Percentiles rank a stretch among this genome's conserved stretches.
Evolutionary conservation across 1,284 basidiomycete species (phyloP).

Genomic region (Trichosporon asahii): DNA sequence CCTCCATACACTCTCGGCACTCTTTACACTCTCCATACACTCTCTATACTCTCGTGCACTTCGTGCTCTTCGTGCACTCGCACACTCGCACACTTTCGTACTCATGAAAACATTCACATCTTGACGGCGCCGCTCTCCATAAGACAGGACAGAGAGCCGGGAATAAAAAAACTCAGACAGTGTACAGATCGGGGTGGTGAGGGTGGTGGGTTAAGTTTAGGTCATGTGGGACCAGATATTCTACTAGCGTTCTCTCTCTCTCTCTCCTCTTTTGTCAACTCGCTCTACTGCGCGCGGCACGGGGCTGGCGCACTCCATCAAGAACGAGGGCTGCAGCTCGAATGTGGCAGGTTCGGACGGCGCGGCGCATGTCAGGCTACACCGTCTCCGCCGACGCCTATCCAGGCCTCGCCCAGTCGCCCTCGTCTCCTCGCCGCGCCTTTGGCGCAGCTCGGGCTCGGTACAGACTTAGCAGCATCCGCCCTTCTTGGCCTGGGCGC

Average conservation of each 20-base stretch:
- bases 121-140: not conserved
- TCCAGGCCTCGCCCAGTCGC: too few relatives aligned
- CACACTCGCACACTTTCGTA: too few relatives aligned
- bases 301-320: not conserved
- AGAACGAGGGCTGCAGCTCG: not conserved
- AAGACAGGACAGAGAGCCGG: not conserved
- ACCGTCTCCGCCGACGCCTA: too few relatives aligned
- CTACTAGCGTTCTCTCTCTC: not conserved
- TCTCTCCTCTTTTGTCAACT: not conserved
- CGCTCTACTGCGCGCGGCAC: not conserved
- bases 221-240: not conserved
- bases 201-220: not conserved
- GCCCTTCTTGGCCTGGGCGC: constrained; percentile 45
- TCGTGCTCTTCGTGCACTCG: too few relatives aligned
- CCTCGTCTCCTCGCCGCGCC: too few relatives aligned
- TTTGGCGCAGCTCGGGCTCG: not conserved
- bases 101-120: constrained; percentile 9
- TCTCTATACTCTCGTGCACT: too few relatives aligned
- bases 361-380: too few relatives aligned
- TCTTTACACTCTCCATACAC: too few relatives aligned
- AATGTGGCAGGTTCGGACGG: too few relatives aligned
- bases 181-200: constrained; percentile 1
- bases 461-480: constrained; percentile 41
- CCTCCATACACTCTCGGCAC: too few relatives aligned
- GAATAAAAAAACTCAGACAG: constrained; percentile 9